phyloP scores from a whole-genome alignment of 495 filamentous ascomycete genomes.

The Neurospora sp. region DNA sequence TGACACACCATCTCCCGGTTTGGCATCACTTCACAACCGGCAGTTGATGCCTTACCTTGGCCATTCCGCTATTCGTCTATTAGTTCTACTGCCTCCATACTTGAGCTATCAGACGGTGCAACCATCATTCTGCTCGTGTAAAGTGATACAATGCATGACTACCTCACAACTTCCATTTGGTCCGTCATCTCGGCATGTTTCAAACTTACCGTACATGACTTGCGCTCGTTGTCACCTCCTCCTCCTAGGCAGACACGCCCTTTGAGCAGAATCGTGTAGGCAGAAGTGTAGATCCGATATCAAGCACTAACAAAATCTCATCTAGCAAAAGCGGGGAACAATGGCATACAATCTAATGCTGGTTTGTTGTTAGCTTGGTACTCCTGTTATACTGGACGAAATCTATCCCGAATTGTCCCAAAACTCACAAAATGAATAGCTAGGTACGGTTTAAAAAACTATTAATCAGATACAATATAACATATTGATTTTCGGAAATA shows the following conservation, averaged over 20 bases:
- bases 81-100: background rate
- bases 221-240: background rate
- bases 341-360: background rate
- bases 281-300: background rate
- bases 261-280: background rate
- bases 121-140: background rate
- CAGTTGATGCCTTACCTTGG: background rate
- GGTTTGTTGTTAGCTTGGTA: no score
- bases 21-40: background rate
- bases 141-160: background rate
- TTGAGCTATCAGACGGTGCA: background rate
- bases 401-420: no score
- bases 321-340: background rate
- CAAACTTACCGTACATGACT: background rate
- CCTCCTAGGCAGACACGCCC: background rate
- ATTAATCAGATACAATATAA: no score
- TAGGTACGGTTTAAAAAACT: no score
- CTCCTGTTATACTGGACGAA: no score
- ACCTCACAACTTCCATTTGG: background rate
- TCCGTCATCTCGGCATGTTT: background rate
- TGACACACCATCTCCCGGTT: background rate
- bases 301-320: background rate
- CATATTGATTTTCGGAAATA: no score
- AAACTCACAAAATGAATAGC: no score
- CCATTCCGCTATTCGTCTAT: background rate